Evolutionary conservation across 257 asterid genomes (phyloP).

Genomic region (Ilex aquifolium): DNA sequence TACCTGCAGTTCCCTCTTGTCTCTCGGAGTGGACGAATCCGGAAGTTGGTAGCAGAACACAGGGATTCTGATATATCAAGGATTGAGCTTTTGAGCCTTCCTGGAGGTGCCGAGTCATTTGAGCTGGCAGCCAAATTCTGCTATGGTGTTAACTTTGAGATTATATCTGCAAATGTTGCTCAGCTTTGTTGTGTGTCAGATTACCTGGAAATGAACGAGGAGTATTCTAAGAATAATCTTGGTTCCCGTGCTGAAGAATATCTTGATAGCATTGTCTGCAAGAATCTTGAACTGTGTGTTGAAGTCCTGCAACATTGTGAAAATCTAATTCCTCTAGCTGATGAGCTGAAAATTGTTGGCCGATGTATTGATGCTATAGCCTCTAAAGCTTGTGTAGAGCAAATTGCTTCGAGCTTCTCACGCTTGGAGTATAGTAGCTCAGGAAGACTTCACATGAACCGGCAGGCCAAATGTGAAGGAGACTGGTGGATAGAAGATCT

Average conservation of each 20-base stretch:
- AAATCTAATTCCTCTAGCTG: conserved; percentile 84
- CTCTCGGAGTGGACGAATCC: conserved; percentile 82
- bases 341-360: conserved; percentile 54
- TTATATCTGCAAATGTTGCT: conserved; percentile 75
- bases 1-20: conserved; percentile 85
- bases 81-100: conserved; percentile 69
- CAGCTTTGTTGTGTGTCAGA: conserved; percentile 71
- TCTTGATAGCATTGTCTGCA: conserved; percentile 61
- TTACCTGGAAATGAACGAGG: conserved; percentile 90
- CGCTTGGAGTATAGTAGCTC: conserved; percentile 89
- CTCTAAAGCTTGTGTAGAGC: conserved; percentile 93
- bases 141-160: conserved; percentile 87
- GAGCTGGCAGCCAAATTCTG: conserved; percentile 92
- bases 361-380: conserved; percentile 85
- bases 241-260: conserved; percentile 74
- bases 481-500: conserved; percentile 99
- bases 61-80: conserved; percentile 58
- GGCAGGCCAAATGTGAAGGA: conserved; percentile 54
- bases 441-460: conserved; percentile 90
- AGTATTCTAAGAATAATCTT: conserved; percentile 71
- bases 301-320: conserved; percentile 80
- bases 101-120: conserved; percentile 83
- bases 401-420: conserved; percentile 94
- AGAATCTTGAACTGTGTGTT: conserved; percentile 78
- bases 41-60: conserved; percentile 75